Conservation (phyloP, 192 early-diverging fungal genomes). For the Coemansia brasiliensis region DNA sequence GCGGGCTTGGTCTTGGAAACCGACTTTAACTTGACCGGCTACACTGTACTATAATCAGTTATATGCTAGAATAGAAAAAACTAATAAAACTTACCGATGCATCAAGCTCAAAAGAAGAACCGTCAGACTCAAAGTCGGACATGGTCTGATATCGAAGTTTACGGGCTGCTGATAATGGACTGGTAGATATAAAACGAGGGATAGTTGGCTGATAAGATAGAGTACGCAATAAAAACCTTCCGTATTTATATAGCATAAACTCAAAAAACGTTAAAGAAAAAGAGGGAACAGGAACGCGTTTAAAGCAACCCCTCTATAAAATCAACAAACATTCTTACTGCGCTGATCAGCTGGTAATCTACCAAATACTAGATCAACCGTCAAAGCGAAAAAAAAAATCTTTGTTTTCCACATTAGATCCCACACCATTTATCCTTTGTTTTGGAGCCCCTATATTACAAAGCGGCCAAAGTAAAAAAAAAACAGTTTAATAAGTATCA, state of each 20-base stretch:
- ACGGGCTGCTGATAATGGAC: constrained; percentile 1
- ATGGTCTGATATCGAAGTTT: constrained; percentile 9
- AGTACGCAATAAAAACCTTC: not conserved
- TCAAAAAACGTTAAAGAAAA: constrained; percentile 1
- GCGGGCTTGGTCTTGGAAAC: constrained; percentile 18
- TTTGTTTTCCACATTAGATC: too few species aligned
- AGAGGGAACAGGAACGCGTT: not conserved
- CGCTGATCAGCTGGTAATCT: not conserved
- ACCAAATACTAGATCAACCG: too few species aligned
- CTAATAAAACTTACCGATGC: constrained; percentile 17
- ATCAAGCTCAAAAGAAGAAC: constrained; percentile 26
- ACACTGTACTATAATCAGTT: not conserved
- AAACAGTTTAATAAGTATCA: not conserved
- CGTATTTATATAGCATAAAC: not conserved
- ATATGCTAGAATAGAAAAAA: not conserved
- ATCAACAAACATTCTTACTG: not conserved
- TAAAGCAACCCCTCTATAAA: not conserved
- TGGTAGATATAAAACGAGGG: not conserved
- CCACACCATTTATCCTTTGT: too few species aligned
- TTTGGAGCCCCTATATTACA: too few species aligned
- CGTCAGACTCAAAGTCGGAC: constrained; percentile 54
- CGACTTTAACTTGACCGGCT: constrained; percentile 38
- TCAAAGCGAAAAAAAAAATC: too few species aligned
- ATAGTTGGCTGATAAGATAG: too few species aligned
- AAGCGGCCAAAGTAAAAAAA: too few species aligned